Percentiles rank a stretch among this genome's conserved stretches.
Evolutionary conservation across 2,329 filamentous ascomycete genomes (phyloP).

Genomic region (Teratosphaeria zuluensis): DNA sequence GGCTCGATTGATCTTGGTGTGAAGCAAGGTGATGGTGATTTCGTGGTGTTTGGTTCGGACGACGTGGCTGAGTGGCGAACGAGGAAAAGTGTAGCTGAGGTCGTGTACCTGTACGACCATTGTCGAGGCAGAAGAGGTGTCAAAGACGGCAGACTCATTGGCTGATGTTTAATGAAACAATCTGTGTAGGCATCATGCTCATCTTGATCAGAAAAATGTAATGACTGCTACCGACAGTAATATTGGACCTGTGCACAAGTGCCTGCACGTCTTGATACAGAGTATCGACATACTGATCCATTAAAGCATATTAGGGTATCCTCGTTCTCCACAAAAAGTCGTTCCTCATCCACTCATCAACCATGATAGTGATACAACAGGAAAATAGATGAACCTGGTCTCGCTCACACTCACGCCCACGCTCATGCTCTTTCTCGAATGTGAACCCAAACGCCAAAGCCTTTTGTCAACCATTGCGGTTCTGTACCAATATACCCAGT

Average conservation of each 20-base stretch:
- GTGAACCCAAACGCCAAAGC: neutral
- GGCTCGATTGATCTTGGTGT: conserved; percentile 23
- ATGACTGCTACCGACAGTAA: too few species aligned
- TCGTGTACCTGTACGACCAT: conserved; percentile 35
- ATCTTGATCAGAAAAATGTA: too few species aligned
- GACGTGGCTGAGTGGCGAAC: conserved; percentile 29
- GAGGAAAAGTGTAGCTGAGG: conserved; percentile 32
- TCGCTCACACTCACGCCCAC: neutral
- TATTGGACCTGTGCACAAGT: too few species aligned
- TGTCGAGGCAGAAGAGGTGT: conserved; percentile 19
- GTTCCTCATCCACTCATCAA: neutral
- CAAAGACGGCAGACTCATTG: neutral
- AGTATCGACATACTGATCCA: neutral
- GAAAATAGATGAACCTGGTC: neutral
- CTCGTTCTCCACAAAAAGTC: neutral
- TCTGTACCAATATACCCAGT: neutral
- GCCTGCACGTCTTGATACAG: too few species aligned
- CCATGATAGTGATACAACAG: neutral
- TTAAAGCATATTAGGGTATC: neutral
- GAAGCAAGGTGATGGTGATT: conserved; percentile 27
- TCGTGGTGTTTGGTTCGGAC: conserved; percentile 33
- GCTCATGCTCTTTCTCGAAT: neutral
- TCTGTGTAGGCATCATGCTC: too few species aligned
- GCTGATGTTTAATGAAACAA: neutral
- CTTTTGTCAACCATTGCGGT: neutral